Conservation (phyloP, 345 rosid species). For the Populus ilicifolia region DNA sequence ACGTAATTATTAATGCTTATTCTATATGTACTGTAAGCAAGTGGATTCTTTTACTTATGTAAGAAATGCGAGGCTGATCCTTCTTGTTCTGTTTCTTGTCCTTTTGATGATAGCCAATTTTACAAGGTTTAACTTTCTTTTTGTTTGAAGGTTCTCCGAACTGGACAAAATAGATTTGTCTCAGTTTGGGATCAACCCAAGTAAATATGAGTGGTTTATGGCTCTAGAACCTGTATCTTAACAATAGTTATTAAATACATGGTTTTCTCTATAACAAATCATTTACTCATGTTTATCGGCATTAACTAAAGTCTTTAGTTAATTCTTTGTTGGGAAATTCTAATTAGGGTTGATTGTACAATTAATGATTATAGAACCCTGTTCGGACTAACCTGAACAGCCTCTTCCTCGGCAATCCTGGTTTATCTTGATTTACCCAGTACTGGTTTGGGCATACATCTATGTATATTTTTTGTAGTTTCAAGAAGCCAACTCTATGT, state of each 20-base stretch:
- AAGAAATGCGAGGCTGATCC: slow-evolving; percentile 29
- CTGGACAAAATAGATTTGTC: slow-evolving; percentile 91
- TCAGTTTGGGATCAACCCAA: slow-evolving; percentile 89
- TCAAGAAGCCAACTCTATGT: no score
- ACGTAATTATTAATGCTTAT: no score
- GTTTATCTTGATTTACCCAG: no score
- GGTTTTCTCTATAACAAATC: not conserved
- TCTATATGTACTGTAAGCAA: slow-evolving; percentile 35
- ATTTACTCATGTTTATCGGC: not conserved
- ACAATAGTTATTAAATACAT: not conserved
- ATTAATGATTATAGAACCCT: no score
- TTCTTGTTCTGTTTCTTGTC: slow-evolving; percentile 5
- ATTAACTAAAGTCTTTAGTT: not conserved
- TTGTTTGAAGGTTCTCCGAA: slow-evolving; percentile 68
- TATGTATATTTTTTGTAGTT: no score
- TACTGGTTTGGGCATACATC: no score
- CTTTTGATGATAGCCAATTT: not conserved
- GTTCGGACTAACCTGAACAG: no score
- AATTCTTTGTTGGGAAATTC: not conserved
- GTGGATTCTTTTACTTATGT: slow-evolving; percentile 93
- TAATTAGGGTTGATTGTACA: no score
- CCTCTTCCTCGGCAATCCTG: no score
- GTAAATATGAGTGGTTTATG: slow-evolving; percentile 61
- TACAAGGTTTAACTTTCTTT: not conserved
- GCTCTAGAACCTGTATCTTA: not conserved